phyloP scores from a whole-genome alignment of 2,329 filamentous ascomycete genomes.

The Harringtonia aguacate region DNA sequence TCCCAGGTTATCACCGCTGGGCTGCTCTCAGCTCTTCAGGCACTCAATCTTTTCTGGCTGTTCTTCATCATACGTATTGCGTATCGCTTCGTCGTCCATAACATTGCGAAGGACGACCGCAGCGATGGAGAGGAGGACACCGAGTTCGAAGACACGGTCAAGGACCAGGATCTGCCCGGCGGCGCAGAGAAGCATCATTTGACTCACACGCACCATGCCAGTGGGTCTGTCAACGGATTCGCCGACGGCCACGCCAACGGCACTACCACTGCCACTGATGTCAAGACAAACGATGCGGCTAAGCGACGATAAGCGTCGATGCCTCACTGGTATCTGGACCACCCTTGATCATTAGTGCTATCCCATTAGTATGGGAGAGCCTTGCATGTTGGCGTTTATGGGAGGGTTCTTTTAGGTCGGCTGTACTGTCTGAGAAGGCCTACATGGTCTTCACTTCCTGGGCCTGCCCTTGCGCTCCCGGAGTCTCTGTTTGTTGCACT shows the following conservation, averaged over 20 bases:
- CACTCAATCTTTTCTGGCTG: slow-evolving; percentile 73
- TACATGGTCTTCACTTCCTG: neutral
- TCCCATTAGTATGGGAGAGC: too few species aligned
- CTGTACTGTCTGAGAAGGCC: neutral
- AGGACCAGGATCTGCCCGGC: neutral
- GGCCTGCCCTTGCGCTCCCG: neutral
- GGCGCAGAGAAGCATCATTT: slow-evolving; percentile 13
- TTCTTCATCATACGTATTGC: slow-evolving; percentile 68
- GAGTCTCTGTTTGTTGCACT: neutral
- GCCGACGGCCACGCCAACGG: neutral
- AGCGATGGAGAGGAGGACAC: slow-evolving; percentile 59
- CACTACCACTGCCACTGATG: neutral
- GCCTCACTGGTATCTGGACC: too few species aligned
- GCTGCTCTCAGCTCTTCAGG: slow-evolving; percentile 58
- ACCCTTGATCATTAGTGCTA: too few species aligned
- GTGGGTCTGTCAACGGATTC: neutral
- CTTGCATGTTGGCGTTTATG: slow-evolving; percentile 10
- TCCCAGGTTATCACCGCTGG: slow-evolving; percentile 55
- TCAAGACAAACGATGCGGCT: slow-evolving; percentile 12
- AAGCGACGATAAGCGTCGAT: slow-evolving; percentile 8
- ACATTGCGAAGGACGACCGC: slow-evolving; percentile 57
- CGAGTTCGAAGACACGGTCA: slow-evolving; percentile 29
- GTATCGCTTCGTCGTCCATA: slow-evolving; percentile 55
- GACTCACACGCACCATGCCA: slow-evolving; percentile 15
- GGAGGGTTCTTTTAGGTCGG: neutral